phyloP scores from a whole-genome alignment of 2,329 filamentous ascomycete genomes.

The Xylariaceae sp. region DNA sequence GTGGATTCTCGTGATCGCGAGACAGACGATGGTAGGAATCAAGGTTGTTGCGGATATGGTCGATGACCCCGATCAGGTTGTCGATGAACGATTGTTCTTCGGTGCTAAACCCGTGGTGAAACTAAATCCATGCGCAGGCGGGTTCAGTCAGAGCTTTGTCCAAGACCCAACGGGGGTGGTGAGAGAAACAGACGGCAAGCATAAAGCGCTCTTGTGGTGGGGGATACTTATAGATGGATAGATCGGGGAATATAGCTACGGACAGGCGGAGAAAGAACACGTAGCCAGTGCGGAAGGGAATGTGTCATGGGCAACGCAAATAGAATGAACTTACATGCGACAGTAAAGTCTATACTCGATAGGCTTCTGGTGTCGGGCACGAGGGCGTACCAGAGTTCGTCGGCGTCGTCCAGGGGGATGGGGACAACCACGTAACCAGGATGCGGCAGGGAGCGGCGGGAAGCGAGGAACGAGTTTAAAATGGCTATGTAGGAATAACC shows the following conservation, averaged over 20 bases:
- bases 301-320: too few relatives aligned
- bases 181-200: background rate
- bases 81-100: slow-evolving; percentile 7
- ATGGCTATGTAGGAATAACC: slow-evolving; percentile 9
- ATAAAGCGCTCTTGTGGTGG: background rate
- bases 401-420: background rate
- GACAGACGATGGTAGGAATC: slow-evolving; percentile 1
- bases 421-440: slow-evolving; percentile 7
- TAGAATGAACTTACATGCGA: background rate
- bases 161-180: background rate
- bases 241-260: too few relatives aligned
- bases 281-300: too few relatives aligned
- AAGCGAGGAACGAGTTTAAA: slow-evolving; percentile 11
- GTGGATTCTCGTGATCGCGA: slow-evolving; percentile 14
- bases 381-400: background rate
- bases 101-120: background rate
- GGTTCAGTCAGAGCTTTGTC: slow-evolving; percentile 6
- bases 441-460: slow-evolving; percentile 4
- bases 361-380: background rate
- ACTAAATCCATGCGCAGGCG: background rate
- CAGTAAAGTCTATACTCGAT: background rate
- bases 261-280: background rate
- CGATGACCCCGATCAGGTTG: background rate
- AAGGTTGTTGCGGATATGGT: background rate
- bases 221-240: too few relatives aligned